Evolutionary conservation across 306 rosid species (phyloP), one percentile per base, ranked within the genome.

Genomic region (Castanea crenata): DNA sequence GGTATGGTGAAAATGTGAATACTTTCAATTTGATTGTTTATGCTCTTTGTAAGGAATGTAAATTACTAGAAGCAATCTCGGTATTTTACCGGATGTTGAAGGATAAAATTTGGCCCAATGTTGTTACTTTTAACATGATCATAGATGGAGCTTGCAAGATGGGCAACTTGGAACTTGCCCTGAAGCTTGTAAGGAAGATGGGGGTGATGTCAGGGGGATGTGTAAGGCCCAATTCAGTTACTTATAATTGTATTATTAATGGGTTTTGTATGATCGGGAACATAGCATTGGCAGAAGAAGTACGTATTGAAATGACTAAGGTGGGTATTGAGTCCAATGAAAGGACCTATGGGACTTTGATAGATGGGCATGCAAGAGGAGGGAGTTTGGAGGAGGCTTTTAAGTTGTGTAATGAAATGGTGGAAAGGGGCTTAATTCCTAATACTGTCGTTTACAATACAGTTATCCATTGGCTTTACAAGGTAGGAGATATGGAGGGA

Each of bases 341-440:
- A 78, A 83, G 85, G 74, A 85, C 91, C 10, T 90, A 85, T 77
- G 89, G 87, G 38, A 87, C 86, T 76, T 55, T 89, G 79, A 76
- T 87, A 21, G 90, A 90, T 73, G 93, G 87, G 31, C 82, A 85
- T 74, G 88, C 88, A 6, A 85, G 80, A 76, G 76, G 77, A 70
- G 88, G 90, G 80, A 82, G 79, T 73, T 82, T 89, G 87, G 93
- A 87, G 80, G 87, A 80, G 70, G 88, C 88, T 52, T 71, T 90
- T 73, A 57, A 38, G 74, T 67, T 90, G 55, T 90, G 88, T 78
- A 86, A 84, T 76, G 88, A 81, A 82, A 87, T 90, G 89, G 84
- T 84, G 54, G 83, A 82, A 75, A 80, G 85, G 77, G 91, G 91
- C 55, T 29, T 90, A 81, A 74, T 69, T 64, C 93, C 84, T 41